Conservation (phyloP, 371 early-diverging fungal genomes). For the Mortierella sp. region DNA sequence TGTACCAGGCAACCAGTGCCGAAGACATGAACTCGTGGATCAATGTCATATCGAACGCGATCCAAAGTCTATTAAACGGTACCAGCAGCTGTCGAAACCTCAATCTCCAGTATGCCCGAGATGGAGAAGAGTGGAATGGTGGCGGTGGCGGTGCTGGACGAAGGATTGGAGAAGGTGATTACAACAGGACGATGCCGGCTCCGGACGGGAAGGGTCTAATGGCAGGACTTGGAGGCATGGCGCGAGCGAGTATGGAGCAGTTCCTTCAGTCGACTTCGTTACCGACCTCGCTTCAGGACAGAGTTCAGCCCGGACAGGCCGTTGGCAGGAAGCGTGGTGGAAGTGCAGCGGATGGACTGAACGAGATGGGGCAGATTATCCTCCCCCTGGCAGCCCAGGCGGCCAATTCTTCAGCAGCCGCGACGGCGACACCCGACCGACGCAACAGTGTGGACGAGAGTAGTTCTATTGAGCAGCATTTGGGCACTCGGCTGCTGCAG, state of each 20-base stretch:
- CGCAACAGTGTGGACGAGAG: background rate
- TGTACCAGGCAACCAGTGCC: slow-evolving; percentile 83
- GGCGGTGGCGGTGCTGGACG: slow-evolving; percentile 3
- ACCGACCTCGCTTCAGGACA: slow-evolving; percentile 30
- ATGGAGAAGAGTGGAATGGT: background rate
- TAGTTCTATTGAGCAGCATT: slow-evolving; percentile 8
- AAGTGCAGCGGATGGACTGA: slow-evolving; percentile 32
- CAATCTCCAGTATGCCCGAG: slow-evolving; percentile 6
- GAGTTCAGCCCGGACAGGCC: slow-evolving; percentile 31
- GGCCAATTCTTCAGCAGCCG: background rate
- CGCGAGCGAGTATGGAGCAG: slow-evolving; percentile 45
- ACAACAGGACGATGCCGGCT: background rate
- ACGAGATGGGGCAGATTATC: slow-evolving; percentile 44
- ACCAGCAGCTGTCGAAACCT: slow-evolving; percentile 56
- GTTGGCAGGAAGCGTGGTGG: slow-evolving; percentile 39
- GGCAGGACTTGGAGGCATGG: background rate
- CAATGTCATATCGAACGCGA: slow-evolving; percentile 76
- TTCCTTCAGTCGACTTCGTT: slow-evolving; percentile 26
- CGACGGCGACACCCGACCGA: background rate
- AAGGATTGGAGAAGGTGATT: background rate
- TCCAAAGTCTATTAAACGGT: slow-evolving; percentile 75
- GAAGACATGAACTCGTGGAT: slow-evolving; percentile 83
- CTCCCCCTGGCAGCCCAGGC: slow-evolving; percentile 15
- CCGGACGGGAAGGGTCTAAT: slow-evolving; percentile 10
- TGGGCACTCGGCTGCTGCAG: slow-evolving; percentile 54